Base-by-base conservation (phyloP, 768 basidiomycete species). In the Dioszegia aurantiaca region DNA sequence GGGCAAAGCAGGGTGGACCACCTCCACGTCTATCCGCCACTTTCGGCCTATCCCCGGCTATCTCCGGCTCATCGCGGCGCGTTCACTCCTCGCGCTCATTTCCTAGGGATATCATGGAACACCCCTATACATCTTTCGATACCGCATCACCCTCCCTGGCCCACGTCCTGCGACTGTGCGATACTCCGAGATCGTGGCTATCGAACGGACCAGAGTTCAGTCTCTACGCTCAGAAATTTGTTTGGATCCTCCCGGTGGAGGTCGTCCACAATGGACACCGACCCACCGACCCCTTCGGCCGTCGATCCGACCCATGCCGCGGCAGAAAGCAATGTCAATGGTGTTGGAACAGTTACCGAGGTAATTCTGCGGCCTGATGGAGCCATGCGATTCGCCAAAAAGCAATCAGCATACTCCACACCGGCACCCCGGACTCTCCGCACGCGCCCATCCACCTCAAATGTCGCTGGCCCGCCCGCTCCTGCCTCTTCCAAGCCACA, bases 181-280 rank as follows among this genome's bases (percentile, higher is more conserved):
- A 14, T 42, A n/a, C 52, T 26, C 16, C 12, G 27, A 9, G 36
- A 19, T 10, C 26, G 4, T 28, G 24, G 2, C 33, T 46, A 51
- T 26, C 48, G 36, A n/a, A 16, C 48, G n/a, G 28, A 16, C 5
- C 4, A 36, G 43, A 45, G n/a, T 44, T 28, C 39, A 27, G 24
- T 43, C 17, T 33, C 16, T 9, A 2, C 21, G 24, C 10, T 16
- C 17, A 17, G 45, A 41, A 39, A 33, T 57, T 40, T 37, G 45
- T 27, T 31, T 26, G 27, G 41, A 36, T 36, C 37, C 8, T 24
- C 39, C 24, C 33, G 56, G 69, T 72, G 70, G 70, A 72, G 70
- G 70, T 72, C 2, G 67, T 69, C 70, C 70, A 69, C 53, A 47
- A 69, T 72, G 70, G 56, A 62, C 44, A 27, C 53, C 17, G 56